Evolutionary conservation across 371 early-diverging fungal genomes (phyloP).

Genomic region (Choanephora cucurbitarum): DNA sequence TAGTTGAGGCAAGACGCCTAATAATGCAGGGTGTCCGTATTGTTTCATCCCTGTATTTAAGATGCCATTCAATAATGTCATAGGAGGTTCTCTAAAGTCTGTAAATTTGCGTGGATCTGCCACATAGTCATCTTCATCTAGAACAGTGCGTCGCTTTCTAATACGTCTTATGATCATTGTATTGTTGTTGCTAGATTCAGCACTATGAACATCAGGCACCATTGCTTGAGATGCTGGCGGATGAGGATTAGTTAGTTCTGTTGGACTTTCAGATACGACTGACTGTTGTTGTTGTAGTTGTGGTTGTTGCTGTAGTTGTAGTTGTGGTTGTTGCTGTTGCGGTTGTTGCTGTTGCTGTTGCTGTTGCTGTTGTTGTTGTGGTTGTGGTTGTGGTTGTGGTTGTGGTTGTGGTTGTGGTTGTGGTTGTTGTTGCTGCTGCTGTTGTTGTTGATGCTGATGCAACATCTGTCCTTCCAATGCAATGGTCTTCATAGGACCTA

Average conservation of each 20-base stretch:
- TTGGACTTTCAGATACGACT: not conserved
- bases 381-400: too few species aligned
- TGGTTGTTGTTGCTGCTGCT: too few species aligned
- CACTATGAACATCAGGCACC: too few species aligned
- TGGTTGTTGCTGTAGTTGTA: too few species aligned
- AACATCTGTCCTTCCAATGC: slow-evolving; percentile 2
- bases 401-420: too few species aligned
- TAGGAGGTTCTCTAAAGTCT: slow-evolving; percentile 72
- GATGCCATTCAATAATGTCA: slow-evolving; percentile 73
- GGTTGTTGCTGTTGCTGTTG: too few species aligned
- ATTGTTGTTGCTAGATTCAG: not conserved
- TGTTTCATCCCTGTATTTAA: slow-evolving; percentile 75
- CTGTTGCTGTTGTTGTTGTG: too few species aligned
- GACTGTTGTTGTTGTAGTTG: too few species aligned
- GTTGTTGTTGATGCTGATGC: too few species aligned
- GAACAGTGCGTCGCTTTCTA: slow-evolving; percentile 41
- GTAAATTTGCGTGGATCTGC: slow-evolving; percentile 61
- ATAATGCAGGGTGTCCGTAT: slow-evolving; percentile 72
- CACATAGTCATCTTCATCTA: slow-evolving; percentile 73
- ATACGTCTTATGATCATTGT: slow-evolving; percentile 1
- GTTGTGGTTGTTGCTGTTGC: too few species aligned
- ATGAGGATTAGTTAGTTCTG: not conserved
- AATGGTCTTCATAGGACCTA: slow-evolving; percentile 39
- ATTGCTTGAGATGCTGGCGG: not conserved
- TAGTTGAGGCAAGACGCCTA: slow-evolving; percentile 72